Evolutionary conservation across 2,329 filamentous ascomycete genomes (phyloP).

Genomic region (Neophaeococcomyces mojaviensis): DNA sequence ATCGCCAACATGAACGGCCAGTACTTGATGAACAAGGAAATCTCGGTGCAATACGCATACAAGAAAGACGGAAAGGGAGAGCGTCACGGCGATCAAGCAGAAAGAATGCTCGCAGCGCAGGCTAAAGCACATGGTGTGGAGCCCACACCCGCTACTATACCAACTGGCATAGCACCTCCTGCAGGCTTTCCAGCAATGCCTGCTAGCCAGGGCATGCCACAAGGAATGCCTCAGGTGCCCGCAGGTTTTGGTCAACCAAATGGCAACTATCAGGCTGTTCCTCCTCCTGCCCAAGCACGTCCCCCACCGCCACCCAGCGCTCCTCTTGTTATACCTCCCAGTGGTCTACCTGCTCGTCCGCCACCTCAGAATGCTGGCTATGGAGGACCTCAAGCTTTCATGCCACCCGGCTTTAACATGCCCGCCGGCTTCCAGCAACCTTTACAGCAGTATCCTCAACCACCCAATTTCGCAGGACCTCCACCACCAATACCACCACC

Average conservation of each 20-base stretch:
- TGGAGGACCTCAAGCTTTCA: conserved; percentile 54
- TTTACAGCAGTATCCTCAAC: conserved; percentile 32
- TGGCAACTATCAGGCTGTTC: conserved; percentile 35
- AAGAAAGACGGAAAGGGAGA: conserved; percentile 99
- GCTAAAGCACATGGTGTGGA: conserved; percentile 91
- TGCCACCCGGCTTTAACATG: conserved; percentile 36
- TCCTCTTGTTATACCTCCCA: conserved; percentile 39
- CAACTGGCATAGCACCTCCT: conserved; percentile 33
- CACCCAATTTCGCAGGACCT: conserved; percentile 42
- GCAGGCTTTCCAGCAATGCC: conserved; percentile 22
- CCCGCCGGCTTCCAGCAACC: conserved; percentile 33
- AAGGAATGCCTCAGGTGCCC: conserved; percentile 25
- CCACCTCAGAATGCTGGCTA: conserved; percentile 62
- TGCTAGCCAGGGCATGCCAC: conserved; percentile 26
- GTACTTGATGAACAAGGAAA: conserved; percentile 93
- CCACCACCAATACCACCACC: conserved; percentile 29
- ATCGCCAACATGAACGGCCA: conserved; percentile 91
- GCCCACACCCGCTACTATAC: conserved; percentile 67
- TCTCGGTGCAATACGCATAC: conserved; percentile 95
- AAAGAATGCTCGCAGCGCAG: conserved; percentile 82
- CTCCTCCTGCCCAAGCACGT: conserved; percentile 34
- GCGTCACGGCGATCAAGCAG: conserved; percentile 87
- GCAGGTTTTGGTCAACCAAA: conserved; percentile 36
- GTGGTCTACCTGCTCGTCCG: conserved; percentile 59
- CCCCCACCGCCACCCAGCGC: conserved; percentile 53